Evolutionary conservation across 495 filamentous ascomycete species (phyloP), one percentile per base, ranked within the genome.

Genomic region (Sordaria brevicollis): DNA sequence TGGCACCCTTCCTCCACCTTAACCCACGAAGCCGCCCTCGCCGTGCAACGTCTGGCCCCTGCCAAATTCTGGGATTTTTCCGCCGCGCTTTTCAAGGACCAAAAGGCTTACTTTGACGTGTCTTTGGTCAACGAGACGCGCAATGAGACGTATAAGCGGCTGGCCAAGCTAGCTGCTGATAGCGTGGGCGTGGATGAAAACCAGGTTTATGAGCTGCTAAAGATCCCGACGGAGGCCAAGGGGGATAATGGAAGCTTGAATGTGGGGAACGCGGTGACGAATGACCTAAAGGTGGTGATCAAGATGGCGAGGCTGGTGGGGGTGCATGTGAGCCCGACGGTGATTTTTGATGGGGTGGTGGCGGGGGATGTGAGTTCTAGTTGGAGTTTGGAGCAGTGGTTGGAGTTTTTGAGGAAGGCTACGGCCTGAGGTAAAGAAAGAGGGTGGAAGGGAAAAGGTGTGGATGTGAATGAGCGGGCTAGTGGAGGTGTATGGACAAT

Each of bases 1-100:
- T 98, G 94, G 94, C 93, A 98, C 79, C 94, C 94, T 13, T 92
- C 91, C 62, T 93, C 90, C 25, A 97, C 93, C 0, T 87, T 97
- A 17, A 85, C 86, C 31, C 94, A 98, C 80, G 94, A 97, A 84
- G 92, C 94, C 41, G 94, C 83, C 8, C 84, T 91, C 10, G 94
- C 93, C 9, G 91, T 97, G 7, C 83, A 92, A 54, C 85, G 82
- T 31, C 72, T 92, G 2, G 78, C 89, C 3, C 89, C 92, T 0
- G 81, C 84, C 15, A 88, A 87, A 71, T 97, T 94, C 83, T 94
- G 88, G 88, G 81, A 84, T 11, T 97, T 94, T 78, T 91, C 87
- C 76, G 85, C 84, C 65, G 88, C 83, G 7, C 83, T 97, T 3
- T 96, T 96, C 81, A 79, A 84, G 19, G 79, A 84, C 34, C 91